Evolutionary conservation across 1,139 yeast species (phyloP).

Genomic region (Zhuliangozyma blackwelliae): DNA sequence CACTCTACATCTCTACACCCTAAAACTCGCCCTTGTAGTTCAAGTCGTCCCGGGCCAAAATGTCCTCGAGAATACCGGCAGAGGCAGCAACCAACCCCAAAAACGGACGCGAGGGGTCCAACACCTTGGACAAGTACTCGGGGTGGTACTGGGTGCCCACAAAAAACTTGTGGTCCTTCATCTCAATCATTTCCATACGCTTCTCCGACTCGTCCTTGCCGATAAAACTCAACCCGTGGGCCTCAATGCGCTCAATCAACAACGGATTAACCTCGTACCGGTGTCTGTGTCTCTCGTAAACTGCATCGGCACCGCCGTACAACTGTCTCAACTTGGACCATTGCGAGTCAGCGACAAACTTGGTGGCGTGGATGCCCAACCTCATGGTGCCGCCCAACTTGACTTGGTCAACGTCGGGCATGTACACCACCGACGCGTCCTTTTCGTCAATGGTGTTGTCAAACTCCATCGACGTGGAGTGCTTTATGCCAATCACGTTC

Average conservation of each 20-base stretch:
- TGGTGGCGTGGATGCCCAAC: constrained; percentile 88
- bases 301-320: constrained; percentile 68
- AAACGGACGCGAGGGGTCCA: constrained; percentile 95
- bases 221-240: constrained; percentile 77
- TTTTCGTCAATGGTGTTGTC: constrained; percentile 58
- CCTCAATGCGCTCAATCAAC: constrained; percentile 65
- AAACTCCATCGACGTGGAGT: constrained; percentile 84
- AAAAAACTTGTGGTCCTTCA: constrained; percentile 76
- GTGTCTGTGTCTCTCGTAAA: constrained; percentile 96
- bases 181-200: constrained; percentile 93
- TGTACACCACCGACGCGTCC: constrained; percentile 82
- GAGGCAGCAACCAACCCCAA: constrained; percentile 95
- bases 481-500: constrained; percentile 63
- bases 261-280: constrained; percentile 95
- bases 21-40: constrained; percentile 45
- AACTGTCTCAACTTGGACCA: constrained; percentile 73
- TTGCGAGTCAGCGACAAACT: constrained; percentile 66
- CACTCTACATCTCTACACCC: neutral
- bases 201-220: constrained; percentile 88
- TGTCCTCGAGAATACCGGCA: constrained; percentile 68
- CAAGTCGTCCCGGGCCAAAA: constrained; percentile 45
- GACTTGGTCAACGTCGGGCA: constrained; percentile 97
- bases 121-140: constrained; percentile 91
- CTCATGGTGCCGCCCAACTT: constrained; percentile 99
- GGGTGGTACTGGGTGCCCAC: constrained; percentile 99